Evolutionary conservation across 106 monocot species (phyloP).

Genomic region (Vanilla planifolia): DNA sequence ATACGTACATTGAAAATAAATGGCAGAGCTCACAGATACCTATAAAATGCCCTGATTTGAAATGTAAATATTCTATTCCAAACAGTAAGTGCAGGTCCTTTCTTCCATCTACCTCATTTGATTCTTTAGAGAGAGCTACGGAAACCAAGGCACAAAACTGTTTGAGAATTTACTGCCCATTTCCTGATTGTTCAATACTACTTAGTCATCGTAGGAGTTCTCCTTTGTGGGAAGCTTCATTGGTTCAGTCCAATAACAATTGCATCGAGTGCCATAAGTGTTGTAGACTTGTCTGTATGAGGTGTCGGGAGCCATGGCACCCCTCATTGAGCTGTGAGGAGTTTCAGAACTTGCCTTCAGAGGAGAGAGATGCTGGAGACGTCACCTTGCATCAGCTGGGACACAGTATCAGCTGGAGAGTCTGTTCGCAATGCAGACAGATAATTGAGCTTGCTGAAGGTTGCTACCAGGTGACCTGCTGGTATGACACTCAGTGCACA

Average conservation of each 20-base stretch:
- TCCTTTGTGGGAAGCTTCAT: conserved; percentile 31
- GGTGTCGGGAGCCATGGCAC: conserved; percentile 73
- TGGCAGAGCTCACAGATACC: conserved; percentile 21
- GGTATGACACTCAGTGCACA: too few species aligned
- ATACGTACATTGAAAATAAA: conserved; percentile 23
- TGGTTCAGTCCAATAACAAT: conserved; percentile 25
- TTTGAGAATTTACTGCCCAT: conserved; percentile 55
- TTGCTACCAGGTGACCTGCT: conserved; percentile 71
- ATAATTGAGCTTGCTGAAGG: conserved; percentile 69
- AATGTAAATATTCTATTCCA: conserved; percentile 32
- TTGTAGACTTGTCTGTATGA: conserved; percentile 47
- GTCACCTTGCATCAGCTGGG: conserved; percentile 30
- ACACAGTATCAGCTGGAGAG: conserved; percentile 52
- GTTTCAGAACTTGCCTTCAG: conserved; percentile 43
- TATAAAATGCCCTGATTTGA: conserved; percentile 33
- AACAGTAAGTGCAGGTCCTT: conserved; percentile 29
- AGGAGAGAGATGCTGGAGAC: conserved; percentile 41
- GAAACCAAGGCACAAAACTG: conserved; percentile 18
- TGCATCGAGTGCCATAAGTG: conserved; percentile 68
- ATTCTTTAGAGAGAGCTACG: conserved; percentile 23
- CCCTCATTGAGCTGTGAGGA: conserved; percentile 66
- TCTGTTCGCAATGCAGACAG: conserved; percentile 53
- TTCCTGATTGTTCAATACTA: conserved; percentile 42
- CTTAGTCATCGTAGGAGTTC: conserved; percentile 21
- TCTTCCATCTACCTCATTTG: conserved; percentile 28